These are phyloP conservation scores for Cornus suecica DNA, from an alignment of 148 eudicot species.

Conservation along the genomic window DNA sequence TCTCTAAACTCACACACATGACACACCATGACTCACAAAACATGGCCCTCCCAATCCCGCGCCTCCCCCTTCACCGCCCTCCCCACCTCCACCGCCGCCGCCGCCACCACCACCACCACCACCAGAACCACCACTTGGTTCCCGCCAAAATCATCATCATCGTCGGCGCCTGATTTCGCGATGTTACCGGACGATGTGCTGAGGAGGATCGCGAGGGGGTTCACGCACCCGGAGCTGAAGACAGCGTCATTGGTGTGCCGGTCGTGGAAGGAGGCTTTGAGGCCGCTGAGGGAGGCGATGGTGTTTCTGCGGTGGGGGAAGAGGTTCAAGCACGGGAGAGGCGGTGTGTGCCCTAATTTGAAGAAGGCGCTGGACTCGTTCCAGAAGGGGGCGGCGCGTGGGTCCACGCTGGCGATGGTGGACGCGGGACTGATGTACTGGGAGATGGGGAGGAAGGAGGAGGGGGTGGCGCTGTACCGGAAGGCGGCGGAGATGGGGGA, in stretches of 20 bases:
- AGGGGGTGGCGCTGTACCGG: constrained; percentile 52
- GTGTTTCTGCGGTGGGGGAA: constrained; percentile 62
- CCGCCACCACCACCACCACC: constrained; percentile 5
- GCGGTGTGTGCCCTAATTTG: constrained; percentile 47
- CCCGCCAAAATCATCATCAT: neutral
- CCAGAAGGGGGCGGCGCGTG: constrained; percentile 73
- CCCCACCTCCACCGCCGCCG: neutral
- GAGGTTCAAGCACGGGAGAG: constrained; percentile 83
- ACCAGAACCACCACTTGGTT: constrained; percentile 11
- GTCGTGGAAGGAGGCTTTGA: constrained; percentile 71
- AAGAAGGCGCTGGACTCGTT: constrained; percentile 77
- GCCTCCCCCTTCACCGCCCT: constrained; percentile 15
- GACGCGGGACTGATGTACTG: constrained; percentile 86
- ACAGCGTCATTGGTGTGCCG: constrained; percentile 64
- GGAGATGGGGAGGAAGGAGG: constrained; percentile 75
- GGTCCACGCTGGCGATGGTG: constrained; percentile 87
- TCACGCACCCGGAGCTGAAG: constrained; percentile 39
- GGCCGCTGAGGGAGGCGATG: constrained; percentile 79
- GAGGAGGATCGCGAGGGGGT: constrained; percentile 46
- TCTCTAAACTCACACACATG: no score
- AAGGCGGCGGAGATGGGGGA: constrained; percentile 79
- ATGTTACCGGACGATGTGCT: constrained; percentile 60
- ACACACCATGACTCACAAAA: constrained; percentile 34
- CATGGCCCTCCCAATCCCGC: constrained; percentile 40
- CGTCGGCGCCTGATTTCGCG: constrained; percentile 26